These are phyloP conservation scores for Leishmania martiniquensis DNA, from an alignment of 208 protist species.

Conservation along the genomic window DNA sequence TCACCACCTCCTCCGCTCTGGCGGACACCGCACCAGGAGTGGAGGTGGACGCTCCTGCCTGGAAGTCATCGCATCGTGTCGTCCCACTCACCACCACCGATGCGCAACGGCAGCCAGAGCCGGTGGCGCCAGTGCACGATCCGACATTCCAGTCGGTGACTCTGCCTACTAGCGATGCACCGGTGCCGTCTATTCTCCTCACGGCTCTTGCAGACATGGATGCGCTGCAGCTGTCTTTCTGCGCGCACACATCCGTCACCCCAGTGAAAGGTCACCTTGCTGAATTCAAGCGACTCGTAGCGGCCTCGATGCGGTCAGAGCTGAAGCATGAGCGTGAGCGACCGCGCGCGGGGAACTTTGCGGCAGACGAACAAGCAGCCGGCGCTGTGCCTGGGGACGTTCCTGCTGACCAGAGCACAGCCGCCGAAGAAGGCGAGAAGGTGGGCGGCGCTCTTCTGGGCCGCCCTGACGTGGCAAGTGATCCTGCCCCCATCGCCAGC, in stretches of 20 bases:
- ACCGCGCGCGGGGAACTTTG: not conserved
- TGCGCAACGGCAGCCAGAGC: not conserved
- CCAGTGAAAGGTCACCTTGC: conserved; percentile 39
- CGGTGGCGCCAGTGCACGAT: not conserved
- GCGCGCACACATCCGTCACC: conserved; percentile 49
- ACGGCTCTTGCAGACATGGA: conserved; percentile 66
- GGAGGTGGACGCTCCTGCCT: not conserved
- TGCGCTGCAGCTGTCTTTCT: conserved; percentile 51
- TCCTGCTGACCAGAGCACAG: not conserved
- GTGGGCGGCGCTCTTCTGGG: not conserved
- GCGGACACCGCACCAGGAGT: not conserved
- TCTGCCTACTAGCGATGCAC: conserved; percentile 18
- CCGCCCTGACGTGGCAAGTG: not conserved
- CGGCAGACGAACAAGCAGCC: not conserved
- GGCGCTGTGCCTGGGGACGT: not conserved
- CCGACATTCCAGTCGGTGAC: not conserved
- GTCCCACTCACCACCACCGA: not conserved
- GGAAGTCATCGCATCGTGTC: not conserved
- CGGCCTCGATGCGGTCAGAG: conserved; percentile 40
- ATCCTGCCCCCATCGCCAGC: not conserved
- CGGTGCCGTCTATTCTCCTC: conserved; percentile 50
- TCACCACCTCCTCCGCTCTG: not conserved
- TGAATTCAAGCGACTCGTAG: conserved; percentile 48
- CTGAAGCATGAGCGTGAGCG: conserved; percentile 2
- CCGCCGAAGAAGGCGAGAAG: not conserved